Evolutionary conservation across 2,329 filamentous ascomycete species (phyloP), one percentile per base, ranked within the genome.

Genomic region (Graphilbum fragrans): DNA sequence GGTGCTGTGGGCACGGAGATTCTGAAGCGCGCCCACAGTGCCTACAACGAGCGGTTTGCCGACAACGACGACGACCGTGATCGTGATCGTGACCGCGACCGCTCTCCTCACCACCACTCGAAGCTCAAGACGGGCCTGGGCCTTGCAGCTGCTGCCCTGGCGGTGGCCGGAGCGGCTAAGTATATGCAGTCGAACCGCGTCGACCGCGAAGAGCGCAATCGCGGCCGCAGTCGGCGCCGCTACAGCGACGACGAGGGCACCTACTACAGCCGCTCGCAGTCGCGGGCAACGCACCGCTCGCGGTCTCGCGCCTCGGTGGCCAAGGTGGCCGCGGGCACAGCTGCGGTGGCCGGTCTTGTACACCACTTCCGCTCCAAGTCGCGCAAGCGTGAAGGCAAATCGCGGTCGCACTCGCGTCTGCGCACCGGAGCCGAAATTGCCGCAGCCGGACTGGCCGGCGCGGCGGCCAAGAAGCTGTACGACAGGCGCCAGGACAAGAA

Each of bases 161-260:
- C 76, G 8, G 72, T 77, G 18, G 75, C 76, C 4, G 77, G 76
- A n/a, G 76, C 76, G 5, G 69, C 74, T 47, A 79, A 80, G 53
- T 79, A 78, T 52, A 71, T 74, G 53, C 70, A 78, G 47, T 67
- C 70, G 49, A 72, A 66, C 56, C 77, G 74, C 52, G 57, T 70
- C 35, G 72, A 79, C 35, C 74, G 70, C 52, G 76, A 78, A 47
- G 75, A 80, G 50, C 56, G 65, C 14, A 60, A 52, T 21, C 70
- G 77, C 38, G 77, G 77, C 10, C 70, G 75, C 35, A 70, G 69
- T 50, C 66, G 70, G 25, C 66, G 60, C 34, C 64, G 71, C 32
- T 58, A 59, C 41, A 58, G 60, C 31, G 52, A 55, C 34, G 63
- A 61, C 37, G 48, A 46, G 5, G 60, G 66, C 41, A 35, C 33